Conservation (phyloP, 805 yeast genomes). For the Clavispora santaluciae region DNA sequence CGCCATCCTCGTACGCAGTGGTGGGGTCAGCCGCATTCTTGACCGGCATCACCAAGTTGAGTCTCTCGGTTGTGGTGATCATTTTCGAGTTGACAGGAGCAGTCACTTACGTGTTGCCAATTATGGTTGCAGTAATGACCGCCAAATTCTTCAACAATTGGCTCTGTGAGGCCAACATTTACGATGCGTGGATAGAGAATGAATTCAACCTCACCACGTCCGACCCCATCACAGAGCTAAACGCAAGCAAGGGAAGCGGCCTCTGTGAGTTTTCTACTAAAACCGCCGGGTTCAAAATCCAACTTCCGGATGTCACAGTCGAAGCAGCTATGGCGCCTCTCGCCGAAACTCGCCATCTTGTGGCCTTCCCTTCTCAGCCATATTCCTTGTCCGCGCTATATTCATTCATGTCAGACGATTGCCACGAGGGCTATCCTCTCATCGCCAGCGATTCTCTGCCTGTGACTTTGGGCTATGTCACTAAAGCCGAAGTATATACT, state of each 20-base stretch:
- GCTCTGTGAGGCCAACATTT: conserved; percentile 54
- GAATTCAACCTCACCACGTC: conserved; percentile 22
- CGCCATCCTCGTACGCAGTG: conserved; percentile 85
- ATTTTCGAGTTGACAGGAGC: conserved; percentile 86
- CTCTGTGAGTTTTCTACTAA: conserved; percentile 27
- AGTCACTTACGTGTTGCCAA: conserved; percentile 73
- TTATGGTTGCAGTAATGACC: conserved; percentile 76
- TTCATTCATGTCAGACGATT: conserved; percentile 24
- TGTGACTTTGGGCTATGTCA: conserved; percentile 30
- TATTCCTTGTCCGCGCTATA: conserved; percentile 20
- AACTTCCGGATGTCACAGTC: conserved; percentile 30
- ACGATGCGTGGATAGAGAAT: conserved; percentile 44
- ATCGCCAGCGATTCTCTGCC: conserved; percentile 23
- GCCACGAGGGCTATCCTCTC: conserved; percentile 41
- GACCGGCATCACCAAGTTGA: conserved; percentile 76
- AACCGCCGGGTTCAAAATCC: conserved; percentile 23
- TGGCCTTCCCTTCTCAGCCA: conserved; percentile 22
- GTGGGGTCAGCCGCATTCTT: conserved; percentile 84
- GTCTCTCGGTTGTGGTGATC: conserved; percentile 75
- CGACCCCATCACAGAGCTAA: conserved; percentile 10
- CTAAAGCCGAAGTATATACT: conserved; percentile 22
- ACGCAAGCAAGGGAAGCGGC: conserved; percentile 38
- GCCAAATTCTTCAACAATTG: conserved; percentile 70
- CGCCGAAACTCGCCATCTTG: conserved; percentile 23
- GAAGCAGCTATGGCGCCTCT: conserved; percentile 29